Percentiles rank a stretch among this genome's conserved stretches.
Evolutionary conservation across 768 basidiomycete genomes (phyloP).

Genomic region (Macrolepiota albuminosa): DNA sequence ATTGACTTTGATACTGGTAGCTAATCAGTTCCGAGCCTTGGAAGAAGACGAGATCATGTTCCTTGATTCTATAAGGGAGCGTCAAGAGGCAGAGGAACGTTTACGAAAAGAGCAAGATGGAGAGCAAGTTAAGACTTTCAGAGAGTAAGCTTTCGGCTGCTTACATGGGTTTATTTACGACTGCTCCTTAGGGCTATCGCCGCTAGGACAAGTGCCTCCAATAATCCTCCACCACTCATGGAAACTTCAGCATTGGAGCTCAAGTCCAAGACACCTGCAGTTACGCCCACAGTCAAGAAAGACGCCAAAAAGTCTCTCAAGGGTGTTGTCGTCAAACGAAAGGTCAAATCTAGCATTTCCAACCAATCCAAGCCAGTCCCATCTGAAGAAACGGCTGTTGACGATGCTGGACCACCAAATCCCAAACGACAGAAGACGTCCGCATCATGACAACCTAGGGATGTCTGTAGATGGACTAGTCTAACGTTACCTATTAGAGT

Average conservation of each 20-base stretch:
- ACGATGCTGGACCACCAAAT: constrained; percentile 24
- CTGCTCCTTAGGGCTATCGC: constrained; percentile 51
- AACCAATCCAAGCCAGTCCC: constrained; percentile 15
- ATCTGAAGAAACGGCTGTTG: background rate
- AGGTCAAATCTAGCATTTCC: constrained; percentile 36
- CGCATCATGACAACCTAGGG: constrained; percentile 17
- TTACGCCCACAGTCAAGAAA: constrained; percentile 43
- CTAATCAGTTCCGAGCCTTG: constrained; percentile 84
- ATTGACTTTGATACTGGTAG: constrained; percentile 29
- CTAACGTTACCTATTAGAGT: background rate
- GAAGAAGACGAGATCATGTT: constrained; percentile 92
- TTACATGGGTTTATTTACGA: constrained; percentile 1
- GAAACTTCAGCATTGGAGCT: constrained; percentile 30
- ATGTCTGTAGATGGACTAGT: background rate
- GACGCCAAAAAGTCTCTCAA: constrained; percentile 65
- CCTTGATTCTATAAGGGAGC: constrained; percentile 75
- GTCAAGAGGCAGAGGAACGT: constrained; percentile 71
- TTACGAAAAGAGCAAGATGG: constrained; percentile 71
- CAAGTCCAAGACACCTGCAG: constrained; percentile 22
- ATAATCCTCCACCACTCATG: constrained; percentile 38
- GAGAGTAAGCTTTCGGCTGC: constrained; percentile 48
- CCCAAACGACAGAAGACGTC: constrained; percentile 59
- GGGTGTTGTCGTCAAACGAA: constrained; percentile 80
- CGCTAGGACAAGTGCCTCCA: constrained; percentile 52
- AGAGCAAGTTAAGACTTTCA: constrained; percentile 74